phyloP scores from a whole-genome alignment of 2,329 filamentous ascomycete species.

The Chrysoporthe deuterocubensis region DNA sequence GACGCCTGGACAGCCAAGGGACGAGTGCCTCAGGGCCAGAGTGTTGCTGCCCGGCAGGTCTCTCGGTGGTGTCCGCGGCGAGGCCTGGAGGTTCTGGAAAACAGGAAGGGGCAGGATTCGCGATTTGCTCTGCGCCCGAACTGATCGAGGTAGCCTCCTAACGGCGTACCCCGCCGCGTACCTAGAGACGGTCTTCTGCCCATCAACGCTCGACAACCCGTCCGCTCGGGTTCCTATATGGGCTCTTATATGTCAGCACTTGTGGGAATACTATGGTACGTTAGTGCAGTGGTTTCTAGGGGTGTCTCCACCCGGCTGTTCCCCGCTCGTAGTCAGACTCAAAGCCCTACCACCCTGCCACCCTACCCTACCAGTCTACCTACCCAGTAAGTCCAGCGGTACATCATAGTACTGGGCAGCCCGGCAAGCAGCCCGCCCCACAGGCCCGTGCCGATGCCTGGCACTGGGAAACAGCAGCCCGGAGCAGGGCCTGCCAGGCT shows the following conservation, averaged over 20 bases:
- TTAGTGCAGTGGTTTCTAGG: background rate
- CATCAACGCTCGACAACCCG: background rate
- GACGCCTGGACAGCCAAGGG: background rate
- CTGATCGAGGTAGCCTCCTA: background rate
- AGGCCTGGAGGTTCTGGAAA: background rate
- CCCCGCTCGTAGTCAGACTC: background rate
- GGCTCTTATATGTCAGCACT: background rate
- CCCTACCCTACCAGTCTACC: too few relatives aligned
- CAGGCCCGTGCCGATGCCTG: slow-evolving; percentile 1
- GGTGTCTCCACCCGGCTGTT: background rate
- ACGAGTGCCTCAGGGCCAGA: background rate
- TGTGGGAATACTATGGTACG: background rate
- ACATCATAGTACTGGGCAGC: background rate
- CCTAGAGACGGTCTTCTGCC: background rate
- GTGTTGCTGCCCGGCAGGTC: background rate
- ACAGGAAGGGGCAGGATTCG: background rate
- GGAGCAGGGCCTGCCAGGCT: background rate
- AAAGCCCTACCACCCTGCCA: background rate
- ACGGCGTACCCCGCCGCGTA: background rate
- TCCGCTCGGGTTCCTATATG: background rate
- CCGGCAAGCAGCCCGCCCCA: background rate
- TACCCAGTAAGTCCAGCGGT: too few relatives aligned
- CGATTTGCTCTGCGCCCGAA: background rate
- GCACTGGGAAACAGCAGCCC: background rate
- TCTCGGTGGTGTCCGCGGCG: background rate